phyloP scores from a whole-genome alignment of 2,329 filamentous ascomycete genomes.

The Aspergillus sp. region DNA sequence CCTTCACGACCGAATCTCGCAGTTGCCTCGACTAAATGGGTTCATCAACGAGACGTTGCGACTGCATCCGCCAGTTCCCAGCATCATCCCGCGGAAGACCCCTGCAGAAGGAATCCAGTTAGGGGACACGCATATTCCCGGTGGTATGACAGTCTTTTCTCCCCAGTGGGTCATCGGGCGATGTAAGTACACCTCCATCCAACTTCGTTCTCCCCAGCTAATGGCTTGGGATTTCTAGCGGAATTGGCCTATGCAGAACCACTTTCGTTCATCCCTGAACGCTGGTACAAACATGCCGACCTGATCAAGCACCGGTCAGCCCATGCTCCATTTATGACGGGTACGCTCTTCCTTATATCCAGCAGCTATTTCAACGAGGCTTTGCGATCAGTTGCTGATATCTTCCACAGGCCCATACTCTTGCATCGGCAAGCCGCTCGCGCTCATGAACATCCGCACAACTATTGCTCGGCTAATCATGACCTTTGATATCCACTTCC shows the following conservation, averaged over 20 bases:
- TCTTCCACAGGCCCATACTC: background rate
- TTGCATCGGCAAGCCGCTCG: constrained; percentile 1
- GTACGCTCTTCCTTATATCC: background rate
- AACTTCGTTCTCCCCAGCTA: background rate
- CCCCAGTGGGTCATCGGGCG: background rate
- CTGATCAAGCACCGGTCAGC: constrained; percentile 1
- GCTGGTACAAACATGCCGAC: constrained; percentile 1
- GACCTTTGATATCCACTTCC: background rate
- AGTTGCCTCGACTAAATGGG: background rate
- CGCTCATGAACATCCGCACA: background rate
- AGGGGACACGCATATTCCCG: background rate
- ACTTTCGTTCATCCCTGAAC: background rate
- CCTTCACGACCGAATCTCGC: background rate
- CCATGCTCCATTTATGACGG: background rate
- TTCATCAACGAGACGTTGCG: constrained; percentile 4
- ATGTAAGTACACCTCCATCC: background rate
- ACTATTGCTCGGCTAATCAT: background rate
- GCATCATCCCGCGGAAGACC: background rate
- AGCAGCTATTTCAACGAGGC: too few species aligned
- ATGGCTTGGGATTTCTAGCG: background rate
- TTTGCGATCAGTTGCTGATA: too few species aligned
- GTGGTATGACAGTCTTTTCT: background rate
- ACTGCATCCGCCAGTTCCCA: constrained; percentile 3
- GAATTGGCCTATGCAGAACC: background rate
- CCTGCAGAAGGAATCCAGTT: background rate